Percentiles rank a stretch among this genome's conserved stretches.
Evolutionary conservation across 2,329 filamentous ascomycete species (phyloP).

Genomic region (Xylaria arbuscula): DNA sequence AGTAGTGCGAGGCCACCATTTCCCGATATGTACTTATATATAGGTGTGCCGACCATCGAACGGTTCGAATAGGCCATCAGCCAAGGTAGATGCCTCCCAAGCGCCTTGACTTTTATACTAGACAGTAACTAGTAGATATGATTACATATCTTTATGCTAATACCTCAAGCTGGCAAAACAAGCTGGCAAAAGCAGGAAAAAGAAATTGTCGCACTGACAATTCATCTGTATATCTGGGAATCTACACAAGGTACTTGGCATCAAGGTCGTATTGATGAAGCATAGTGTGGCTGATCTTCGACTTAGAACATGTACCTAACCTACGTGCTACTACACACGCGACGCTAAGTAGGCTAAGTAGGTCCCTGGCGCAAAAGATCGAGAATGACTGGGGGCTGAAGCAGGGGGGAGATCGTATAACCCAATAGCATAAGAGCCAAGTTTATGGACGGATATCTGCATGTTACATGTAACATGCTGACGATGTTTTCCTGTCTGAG

Average conservation of each 20-base stretch:
- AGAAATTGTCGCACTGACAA: too few relatives aligned
- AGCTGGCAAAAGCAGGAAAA: neutral
- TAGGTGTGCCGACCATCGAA: neutral
- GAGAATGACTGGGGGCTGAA: neutral
- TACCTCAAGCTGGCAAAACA: neutral
- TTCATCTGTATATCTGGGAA: too few relatives aligned
- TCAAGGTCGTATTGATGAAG: conserved; percentile 1
- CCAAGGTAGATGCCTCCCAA: too few relatives aligned
- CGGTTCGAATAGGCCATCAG: conserved; percentile 3
- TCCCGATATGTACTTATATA: neutral
- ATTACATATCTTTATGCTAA: neutral
- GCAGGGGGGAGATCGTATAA: neutral
- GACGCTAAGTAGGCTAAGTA: neutral
- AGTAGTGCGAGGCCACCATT: neutral
- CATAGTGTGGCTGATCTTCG: neutral
- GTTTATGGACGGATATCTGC: neutral
- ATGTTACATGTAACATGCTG: neutral
- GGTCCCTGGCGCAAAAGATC: neutral
- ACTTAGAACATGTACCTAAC: neutral
- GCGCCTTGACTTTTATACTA: too few relatives aligned
- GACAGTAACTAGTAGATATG: too few relatives aligned
- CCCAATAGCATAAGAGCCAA: neutral
- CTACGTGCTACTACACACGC: neutral
- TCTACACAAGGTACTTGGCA: conserved; percentile 4
- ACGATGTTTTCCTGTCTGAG: neutral